Percentiles rank a stretch among this genome's conserved stretches.
phyloP scores from a whole-genome alignment of 2,329 filamentous ascomycete species.

The Colletotrichum sojae region DNA sequence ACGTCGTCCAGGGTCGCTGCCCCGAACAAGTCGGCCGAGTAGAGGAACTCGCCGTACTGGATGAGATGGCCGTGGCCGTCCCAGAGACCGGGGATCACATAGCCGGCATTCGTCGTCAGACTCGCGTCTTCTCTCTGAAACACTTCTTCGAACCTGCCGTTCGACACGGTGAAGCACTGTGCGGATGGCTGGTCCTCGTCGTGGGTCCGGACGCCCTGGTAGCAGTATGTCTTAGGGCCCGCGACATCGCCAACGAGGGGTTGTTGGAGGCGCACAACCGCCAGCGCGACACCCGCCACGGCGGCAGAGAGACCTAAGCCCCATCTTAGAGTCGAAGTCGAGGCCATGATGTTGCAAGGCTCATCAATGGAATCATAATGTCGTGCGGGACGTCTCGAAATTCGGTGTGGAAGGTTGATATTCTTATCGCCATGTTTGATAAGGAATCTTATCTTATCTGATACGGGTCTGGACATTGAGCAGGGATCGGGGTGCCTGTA shows the following conservation, averaged over 20 bases:
- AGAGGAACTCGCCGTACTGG: slow-evolving; percentile 76
- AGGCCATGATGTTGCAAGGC: slow-evolving; percentile 23
- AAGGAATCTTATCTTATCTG: slow-evolving; percentile 34
- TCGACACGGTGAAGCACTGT: slow-evolving; percentile 69
- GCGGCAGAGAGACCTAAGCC: slow-evolving; percentile 48
- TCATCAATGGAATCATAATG: slow-evolving; percentile 4
- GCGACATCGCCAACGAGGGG: slow-evolving; percentile 27
- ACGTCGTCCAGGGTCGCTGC: slow-evolving; percentile 69
- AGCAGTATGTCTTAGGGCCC: slow-evolving; percentile 54
- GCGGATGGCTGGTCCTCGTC: slow-evolving; percentile 53
- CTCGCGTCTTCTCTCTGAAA: slow-evolving; percentile 53
- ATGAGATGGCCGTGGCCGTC: slow-evolving; percentile 79
- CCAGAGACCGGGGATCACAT: slow-evolving; percentile 77
- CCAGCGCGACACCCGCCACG: slow-evolving; percentile 48
- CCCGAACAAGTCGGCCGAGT: slow-evolving; percentile 76
- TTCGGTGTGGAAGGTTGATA: slow-evolving; percentile 30
- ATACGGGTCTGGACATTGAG: no score
- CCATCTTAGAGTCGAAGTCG: slow-evolving; percentile 32
- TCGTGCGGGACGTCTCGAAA: slow-evolving; percentile 10
- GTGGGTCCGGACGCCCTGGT: slow-evolving; percentile 55
- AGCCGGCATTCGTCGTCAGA: slow-evolving; percentile 55
- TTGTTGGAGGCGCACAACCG: slow-evolving; percentile 45
- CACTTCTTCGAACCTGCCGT: slow-evolving; percentile 66
- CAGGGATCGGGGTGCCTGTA: slow-evolving; percentile 13
- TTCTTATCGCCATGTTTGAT: slow-evolving; percentile 34